These are phyloP conservation scores for Coemansia sp. DNA, from an alignment of 192 early-diverging fungal genomes.

Conservation along the genomic window DNA sequence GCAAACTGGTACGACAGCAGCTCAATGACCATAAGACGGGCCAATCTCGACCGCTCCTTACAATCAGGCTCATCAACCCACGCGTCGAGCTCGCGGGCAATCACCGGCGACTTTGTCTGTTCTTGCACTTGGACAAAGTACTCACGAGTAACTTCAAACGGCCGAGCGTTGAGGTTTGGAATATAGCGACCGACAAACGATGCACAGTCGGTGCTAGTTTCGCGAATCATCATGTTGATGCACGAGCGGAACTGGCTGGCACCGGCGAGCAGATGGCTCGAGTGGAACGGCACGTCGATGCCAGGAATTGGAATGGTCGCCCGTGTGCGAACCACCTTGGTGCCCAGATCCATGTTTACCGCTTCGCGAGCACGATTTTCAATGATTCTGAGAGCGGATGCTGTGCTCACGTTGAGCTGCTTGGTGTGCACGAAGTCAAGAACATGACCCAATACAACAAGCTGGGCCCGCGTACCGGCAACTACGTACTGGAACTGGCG, in stretches of 20 bases:
- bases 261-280: conserved; percentile 83
- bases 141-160: conserved; percentile 72
- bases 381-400: not conserved
- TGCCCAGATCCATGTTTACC: conserved; percentile 58
- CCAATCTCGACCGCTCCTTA: conserved; percentile 68
- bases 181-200: conserved; percentile 82
- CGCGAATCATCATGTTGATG: conserved; percentile 76
- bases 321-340: conserved; percentile 69
- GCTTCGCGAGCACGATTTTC: conserved; percentile 57
- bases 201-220: conserved; percentile 71
- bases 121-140: conserved; percentile 77
- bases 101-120: conserved; percentile 67
- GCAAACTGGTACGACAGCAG: conserved; percentile 95
- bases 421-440: conserved; percentile 79
- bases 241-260: conserved; percentile 87
- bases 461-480: conserved; percentile 75
- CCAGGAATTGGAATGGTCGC: conserved; percentile 90
- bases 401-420: conserved; percentile 54
- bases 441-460: conserved; percentile 73
- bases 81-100: conserved; percentile 69
- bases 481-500: conserved; percentile 96
- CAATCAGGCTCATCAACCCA: conserved; percentile 59
- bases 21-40: conserved; percentile 80
- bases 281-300: conserved; percentile 98
- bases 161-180: conserved; percentile 92